Evolutionary conservation across 352 stramenopile genomes (phyloP).

Genomic region (Phytopythium chamaehyphon): DNA sequence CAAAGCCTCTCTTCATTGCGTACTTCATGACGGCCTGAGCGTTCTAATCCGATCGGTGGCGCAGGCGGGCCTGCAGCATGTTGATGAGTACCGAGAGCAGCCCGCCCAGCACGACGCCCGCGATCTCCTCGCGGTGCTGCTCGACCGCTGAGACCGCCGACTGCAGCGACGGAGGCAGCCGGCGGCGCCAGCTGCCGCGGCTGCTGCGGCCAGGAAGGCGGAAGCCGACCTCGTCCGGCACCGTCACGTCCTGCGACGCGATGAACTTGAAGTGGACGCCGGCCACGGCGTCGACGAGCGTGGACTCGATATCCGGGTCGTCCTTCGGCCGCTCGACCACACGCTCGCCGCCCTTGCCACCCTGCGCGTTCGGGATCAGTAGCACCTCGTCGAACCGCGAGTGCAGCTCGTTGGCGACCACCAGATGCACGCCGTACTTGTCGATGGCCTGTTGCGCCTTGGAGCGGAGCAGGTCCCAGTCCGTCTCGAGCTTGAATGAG

Average conservation of each 20-base stretch:
- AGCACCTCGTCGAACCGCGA: slow-evolving; percentile 91
- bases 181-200: slow-evolving; percentile 30
- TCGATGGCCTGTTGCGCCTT: slow-evolving; percentile 92
- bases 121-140: slow-evolving; percentile 72
- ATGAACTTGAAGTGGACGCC: slow-evolving; percentile 75
- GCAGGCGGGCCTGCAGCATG: slow-evolving; percentile 59
- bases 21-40: neutral
- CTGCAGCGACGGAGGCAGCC: slow-evolving; percentile 34
- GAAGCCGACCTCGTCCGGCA: slow-evolving; percentile 50
- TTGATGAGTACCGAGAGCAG: slow-evolving; percentile 71
- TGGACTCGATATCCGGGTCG: slow-evolving; percentile 55
- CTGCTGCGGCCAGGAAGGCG: slow-evolving; percentile 17
- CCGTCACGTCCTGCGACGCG: slow-evolving; percentile 45
- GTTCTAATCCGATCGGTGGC: slow-evolving; percentile 20
- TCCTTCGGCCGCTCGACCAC: slow-evolving; percentile 49
- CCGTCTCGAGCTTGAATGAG: slow-evolving; percentile 99
- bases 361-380: slow-evolving; percentile 49
- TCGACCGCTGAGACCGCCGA: slow-evolving; percentile 37
- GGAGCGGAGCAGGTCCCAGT: slow-evolving; percentile 89
- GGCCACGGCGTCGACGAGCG: slow-evolving; percentile 60
- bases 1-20: neutral
- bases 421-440: slow-evolving; percentile 96
- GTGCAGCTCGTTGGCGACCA: slow-evolving; percentile 97
- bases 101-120: slow-evolving; percentile 61
- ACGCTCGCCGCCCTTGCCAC: slow-evolving; percentile 30